Base-by-base conservation (phyloP, 2,329 filamentous ascomycete species). In the Microdochium paspali region DNA sequence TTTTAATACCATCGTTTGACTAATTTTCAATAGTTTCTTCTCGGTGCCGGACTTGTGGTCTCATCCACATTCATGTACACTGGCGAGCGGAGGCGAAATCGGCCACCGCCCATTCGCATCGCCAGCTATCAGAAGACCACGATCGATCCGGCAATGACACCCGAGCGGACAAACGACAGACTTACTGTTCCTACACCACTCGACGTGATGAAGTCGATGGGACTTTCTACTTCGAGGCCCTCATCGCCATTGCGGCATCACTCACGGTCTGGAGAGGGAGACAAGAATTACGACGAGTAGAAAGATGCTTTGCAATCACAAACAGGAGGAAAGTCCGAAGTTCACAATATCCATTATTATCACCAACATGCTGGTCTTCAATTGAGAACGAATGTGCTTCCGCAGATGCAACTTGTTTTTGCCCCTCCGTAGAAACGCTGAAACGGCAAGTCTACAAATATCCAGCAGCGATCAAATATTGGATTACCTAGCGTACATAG, bases 51-150 rank as follows among this genome's bases (percentile, higher is more conserved):
- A 10, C 70, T 93, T 44, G 90, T 97, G 9, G 69, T 96, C 1
- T 74, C 80, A 39, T 85, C 90, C 2, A 94, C 89, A 2, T 96
- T 90, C 62, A 73, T 96, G 15, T 96, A 95, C 70, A 89, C 80
- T 51, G 76, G 77, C 5, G 79, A 89, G 52, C 70, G 75, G 20
- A 73, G 71, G 51, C 73, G 77, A 47, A 69, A 73, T 47, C 78
- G 82, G 15, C 80, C 87, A 21, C 71, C 79, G 0, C 80, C 84
- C 0, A 80, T 88, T 57, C 77, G 70, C 53, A 82, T 90, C 51
- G 84, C 83, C 44, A 80, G 72, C 53, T 90, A 85, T 59, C 89
- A 95, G 62, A 93, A 95, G 66, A 79, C 80, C 2, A 74, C 74
- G 12, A 76, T 82, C 35, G 80, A 79, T 47, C 65, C 58, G 25